Evolutionary conservation across 208 protist species (phyloP), one percentile per base, ranked within the genome.

Genomic region (Acanthamoeba culbertsoni): DNA sequence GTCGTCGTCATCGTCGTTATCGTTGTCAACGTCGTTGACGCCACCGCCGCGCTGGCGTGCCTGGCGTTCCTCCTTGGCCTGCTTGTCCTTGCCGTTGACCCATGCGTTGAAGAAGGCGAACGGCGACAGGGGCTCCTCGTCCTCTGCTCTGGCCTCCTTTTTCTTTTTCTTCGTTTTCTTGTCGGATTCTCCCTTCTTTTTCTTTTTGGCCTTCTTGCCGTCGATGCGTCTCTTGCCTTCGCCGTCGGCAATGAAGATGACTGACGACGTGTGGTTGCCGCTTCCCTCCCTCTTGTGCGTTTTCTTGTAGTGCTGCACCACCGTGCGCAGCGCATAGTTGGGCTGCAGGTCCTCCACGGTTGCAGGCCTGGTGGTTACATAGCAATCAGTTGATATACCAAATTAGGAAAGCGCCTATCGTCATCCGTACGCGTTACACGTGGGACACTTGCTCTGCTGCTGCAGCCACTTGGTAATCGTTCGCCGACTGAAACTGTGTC

Each of bases 21-120:
- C 23, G 57, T 63, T 28, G 23, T 63, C 57, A 28, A 16, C 31
- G 8, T 77, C 20, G n/a, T 45, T 37, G 37, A 45, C 68, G 14
- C 51, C 71, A 12, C 31, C 71, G 12, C 40, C 71, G 71, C 71
- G 71, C 71, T 82, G 71, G 2, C 71, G 71, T 8, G 71, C 71
- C 43, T 82, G 71, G 26, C 71, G 71, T 33, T 82, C 71, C 71
- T 82, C 71, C 71, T 82, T 82, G 43, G 71, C 71, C 71, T 82
- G 43, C 71, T 82, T 82, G 43, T 82, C 71, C 43, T 82, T 82
- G 42, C 71, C 71, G 43, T 82, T 82, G 42, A 82, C 71, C 71
- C 71, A 82, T n/a, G 71, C 71, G 71, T 82, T 82, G 71, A 82
- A 82, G 43, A 82, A 82, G 71, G 71, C 71, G 40, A 82, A 82